phyloP scores from a whole-genome alignment of 1,139 yeast species.

The Komagataea norvegica region DNA sequence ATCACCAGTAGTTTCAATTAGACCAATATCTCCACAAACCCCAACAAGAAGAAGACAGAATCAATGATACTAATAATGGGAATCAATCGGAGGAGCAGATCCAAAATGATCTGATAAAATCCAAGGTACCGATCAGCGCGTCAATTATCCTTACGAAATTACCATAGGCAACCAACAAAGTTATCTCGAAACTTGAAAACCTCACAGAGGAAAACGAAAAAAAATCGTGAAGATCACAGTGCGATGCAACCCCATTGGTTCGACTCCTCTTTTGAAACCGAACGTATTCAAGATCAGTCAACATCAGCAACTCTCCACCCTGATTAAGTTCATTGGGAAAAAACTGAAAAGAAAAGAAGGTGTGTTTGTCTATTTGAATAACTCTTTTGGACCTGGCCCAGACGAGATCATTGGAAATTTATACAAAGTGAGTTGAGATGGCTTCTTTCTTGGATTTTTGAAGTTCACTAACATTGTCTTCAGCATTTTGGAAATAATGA shows the following conservation, averaged over 20 bases:
- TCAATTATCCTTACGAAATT: slow-evolving; percentile 19
- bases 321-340: slow-evolving; percentile 42
- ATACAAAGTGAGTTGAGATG: slow-evolving; percentile 25
- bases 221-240: slow-evolving; percentile 19
- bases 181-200: slow-evolving; percentile 7
- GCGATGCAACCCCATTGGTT: slow-evolving; percentile 56
- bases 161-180: slow-evolving; percentile 16
- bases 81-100: slow-evolving; percentile 10
- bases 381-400: slow-evolving; percentile 56
- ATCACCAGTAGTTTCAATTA: no score
- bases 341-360: slow-evolving; percentile 30
- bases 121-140: slow-evolving; percentile 20
- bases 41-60: no score
- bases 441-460: no score
- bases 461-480: background rate
- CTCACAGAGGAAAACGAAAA: slow-evolving; percentile 9
- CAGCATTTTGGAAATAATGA: slow-evolving; percentile 41
- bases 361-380: slow-evolving; percentile 46
- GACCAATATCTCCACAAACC: no score
- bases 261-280: slow-evolving; percentile 47
- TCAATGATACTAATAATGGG: no score
- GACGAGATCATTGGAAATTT: slow-evolving; percentile 52
- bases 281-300: slow-evolving; percentile 45
- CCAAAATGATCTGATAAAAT: slow-evolving; percentile 17
- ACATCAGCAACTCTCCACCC: slow-evolving; percentile 42